Evolutionary conservation across 192 early-diverging fungal species (phyloP), one percentile per base, ranked within the genome.

Genomic region (Cladochytrium replicatum): DNA sequence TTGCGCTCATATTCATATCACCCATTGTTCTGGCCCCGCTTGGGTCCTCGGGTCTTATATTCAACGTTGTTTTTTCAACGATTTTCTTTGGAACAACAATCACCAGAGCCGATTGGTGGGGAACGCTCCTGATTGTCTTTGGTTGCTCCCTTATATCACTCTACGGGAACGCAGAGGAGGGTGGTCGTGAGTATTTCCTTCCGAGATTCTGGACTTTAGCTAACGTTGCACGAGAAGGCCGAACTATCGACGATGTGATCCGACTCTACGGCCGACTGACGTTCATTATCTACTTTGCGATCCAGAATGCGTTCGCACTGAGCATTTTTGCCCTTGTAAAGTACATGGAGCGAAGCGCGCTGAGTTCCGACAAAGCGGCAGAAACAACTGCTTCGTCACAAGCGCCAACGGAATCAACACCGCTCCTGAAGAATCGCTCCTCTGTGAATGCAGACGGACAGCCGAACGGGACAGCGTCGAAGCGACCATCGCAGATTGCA

Each of bases 21-120:
- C 72, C 72, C 17, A 60, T 68, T 25, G 27, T 74, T 9, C 58
- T 74, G 27, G 72, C 72, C 2, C 72, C 72, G 8, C 58, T 70
- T 26, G 61, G 65, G 11, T 59, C 68, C 3, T 55, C 64, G 5
- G 60, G 67, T 21, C 52, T 74, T 6, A 54, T 74, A 6, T 74
- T 74, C 59, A 74, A 74, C 48, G 64, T 70, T 24, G 40, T 71
- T n/a, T 74, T 74, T 29, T 58, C 58, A 1, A 41, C 45, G 6
- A 13, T 65, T 11, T 56, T 74, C 27, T 48, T 70, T 3, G 72
- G 72, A 8, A 74, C 64, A 9, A 32, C 27, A 6, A 67, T 70
- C 32, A 51, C 62, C 21, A 25, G 25, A 11, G 34, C 45, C 31
- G 72, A 69, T 34, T 62, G 60, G 59, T 24, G 60, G 6, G 72